A percentile compares a stretch with the other conserved stretches of the same genome.
Evolutionary conservation across 1,139 yeast genomes (phyloP).

Genomic region (Diutina catenulata): DNA sequence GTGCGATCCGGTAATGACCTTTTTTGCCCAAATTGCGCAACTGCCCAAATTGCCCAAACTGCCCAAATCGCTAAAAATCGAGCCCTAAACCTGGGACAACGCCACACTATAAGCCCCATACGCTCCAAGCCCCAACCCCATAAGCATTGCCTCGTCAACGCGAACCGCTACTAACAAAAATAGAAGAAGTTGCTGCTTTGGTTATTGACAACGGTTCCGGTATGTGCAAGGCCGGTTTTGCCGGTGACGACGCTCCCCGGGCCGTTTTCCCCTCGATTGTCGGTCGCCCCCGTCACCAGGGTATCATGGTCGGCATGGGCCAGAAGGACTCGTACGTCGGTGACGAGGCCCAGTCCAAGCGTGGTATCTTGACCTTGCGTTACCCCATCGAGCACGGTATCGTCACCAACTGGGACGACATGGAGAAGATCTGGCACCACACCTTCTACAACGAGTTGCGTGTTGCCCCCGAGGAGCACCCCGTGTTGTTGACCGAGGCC

Average conservation of each 20-base stretch:
- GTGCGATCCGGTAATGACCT: no score
- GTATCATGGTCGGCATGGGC: conserved; percentile 99
- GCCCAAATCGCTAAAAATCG: no score
- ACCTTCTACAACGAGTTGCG: conserved; percentile 95
- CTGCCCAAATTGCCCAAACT: no score
- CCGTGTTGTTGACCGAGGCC: conserved; percentile 95
- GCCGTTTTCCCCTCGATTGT: conserved; percentile 99
- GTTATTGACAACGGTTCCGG: conserved; percentile 99
- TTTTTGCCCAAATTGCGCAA: no score
- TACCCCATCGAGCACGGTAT: conserved; percentile 99
- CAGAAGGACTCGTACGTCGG: conserved; percentile 99
- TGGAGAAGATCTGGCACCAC: conserved; percentile 99
- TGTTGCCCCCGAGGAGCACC: conserved; percentile 99
- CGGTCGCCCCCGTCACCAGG: conserved; percentile 99
- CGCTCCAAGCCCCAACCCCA: no score
- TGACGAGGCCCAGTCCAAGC: conserved; percentile 99
- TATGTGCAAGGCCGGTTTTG: conserved; percentile 99
- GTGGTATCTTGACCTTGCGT: conserved; percentile 98
- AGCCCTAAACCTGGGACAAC: no score
- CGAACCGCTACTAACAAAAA: conserved; percentile 13
- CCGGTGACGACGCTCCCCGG: conserved; percentile 99
- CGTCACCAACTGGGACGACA: conserved; percentile 99
- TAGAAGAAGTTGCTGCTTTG: conserved; percentile 53
- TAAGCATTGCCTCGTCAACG: no score
- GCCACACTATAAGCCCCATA: no score